Evolutionary conservation across 2,329 filamentous ascomycete genomes (phyloP).

Genomic region (Cercospora beticola): DNA sequence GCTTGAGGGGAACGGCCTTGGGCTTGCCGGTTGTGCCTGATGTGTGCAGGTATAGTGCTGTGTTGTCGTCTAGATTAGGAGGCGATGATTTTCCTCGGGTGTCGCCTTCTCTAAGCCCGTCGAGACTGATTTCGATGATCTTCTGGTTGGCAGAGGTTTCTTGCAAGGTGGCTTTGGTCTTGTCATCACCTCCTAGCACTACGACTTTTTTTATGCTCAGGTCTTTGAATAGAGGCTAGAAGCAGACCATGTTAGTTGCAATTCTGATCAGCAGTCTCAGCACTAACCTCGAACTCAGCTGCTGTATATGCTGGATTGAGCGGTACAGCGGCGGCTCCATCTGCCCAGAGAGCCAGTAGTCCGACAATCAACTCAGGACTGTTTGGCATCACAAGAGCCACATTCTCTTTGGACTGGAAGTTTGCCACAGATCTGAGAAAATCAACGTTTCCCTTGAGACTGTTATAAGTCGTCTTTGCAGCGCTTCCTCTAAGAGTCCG

Average conservation of each 20-base stretch:
- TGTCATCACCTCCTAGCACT: not conserved
- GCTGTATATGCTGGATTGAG: not conserved
- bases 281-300: not conserved
- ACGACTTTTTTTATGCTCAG: not conserved
- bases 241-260: not conserved
- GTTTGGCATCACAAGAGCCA: not conserved
- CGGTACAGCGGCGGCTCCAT: not conserved
- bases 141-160: not conserved
- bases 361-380: not conserved
- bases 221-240: not conserved
- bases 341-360: not conserved
- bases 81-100: not conserved
- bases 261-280: not conserved
- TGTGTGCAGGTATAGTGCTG: slow-evolving; percentile 59
- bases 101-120: not conserved
- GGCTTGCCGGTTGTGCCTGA: slow-evolving; percentile 81
- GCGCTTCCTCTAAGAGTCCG: not conserved
- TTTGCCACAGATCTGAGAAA: not conserved
- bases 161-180: not conserved
- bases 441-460: not conserved
- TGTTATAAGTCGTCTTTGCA: not conserved
- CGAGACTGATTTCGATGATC: not conserved
- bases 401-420: not conserved
- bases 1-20: slow-evolving; percentile 78
- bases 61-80: not conserved